Conservation (phyloP, 768 basidiomycete genomes). For the Mycena venus region DNA sequence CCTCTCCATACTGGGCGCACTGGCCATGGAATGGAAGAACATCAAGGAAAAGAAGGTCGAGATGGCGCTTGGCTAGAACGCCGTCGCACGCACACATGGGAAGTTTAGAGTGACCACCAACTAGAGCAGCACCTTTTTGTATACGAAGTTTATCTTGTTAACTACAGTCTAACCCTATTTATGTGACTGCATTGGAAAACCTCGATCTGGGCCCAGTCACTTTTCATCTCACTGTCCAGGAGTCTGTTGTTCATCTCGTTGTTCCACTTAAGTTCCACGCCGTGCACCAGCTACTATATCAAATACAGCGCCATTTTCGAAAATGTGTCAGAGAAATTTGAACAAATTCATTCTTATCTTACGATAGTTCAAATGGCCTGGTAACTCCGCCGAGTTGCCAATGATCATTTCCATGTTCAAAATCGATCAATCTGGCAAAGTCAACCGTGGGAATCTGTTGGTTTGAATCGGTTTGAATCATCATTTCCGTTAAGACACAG, state of each 20-base stretch:
- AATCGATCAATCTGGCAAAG: too few species aligned
- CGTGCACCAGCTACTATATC: too few species aligned
- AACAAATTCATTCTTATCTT: too few species aligned
- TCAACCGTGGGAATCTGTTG: too few species aligned
- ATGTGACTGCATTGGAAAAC: not conserved
- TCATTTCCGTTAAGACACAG: too few species aligned
- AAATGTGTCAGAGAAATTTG: too few species aligned
- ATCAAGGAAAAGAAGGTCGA: conserved; percentile 18
- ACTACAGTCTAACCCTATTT: not conserved
- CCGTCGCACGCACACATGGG: not conserved
- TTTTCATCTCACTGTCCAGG: not conserved
- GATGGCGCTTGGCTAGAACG: conserved; percentile 3
- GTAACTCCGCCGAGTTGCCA: too few species aligned
- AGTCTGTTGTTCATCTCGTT: not conserved
- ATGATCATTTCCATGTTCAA: too few species aligned
- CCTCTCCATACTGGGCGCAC: conserved; percentile 7
- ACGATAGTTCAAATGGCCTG: too few species aligned
- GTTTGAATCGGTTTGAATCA: too few species aligned
- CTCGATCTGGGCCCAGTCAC: not conserved
- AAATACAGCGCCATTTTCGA: too few species aligned
- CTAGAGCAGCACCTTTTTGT: not conserved
- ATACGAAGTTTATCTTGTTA: not conserved
- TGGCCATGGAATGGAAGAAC: conserved; percentile 24
- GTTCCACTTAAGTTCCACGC: too few species aligned
- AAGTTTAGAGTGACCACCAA: not conserved